These are phyloP conservation scores for Nitzschia putrida DNA, from an alignment of 108 stramenopile species.

Conservation along the genomic window DNA sequence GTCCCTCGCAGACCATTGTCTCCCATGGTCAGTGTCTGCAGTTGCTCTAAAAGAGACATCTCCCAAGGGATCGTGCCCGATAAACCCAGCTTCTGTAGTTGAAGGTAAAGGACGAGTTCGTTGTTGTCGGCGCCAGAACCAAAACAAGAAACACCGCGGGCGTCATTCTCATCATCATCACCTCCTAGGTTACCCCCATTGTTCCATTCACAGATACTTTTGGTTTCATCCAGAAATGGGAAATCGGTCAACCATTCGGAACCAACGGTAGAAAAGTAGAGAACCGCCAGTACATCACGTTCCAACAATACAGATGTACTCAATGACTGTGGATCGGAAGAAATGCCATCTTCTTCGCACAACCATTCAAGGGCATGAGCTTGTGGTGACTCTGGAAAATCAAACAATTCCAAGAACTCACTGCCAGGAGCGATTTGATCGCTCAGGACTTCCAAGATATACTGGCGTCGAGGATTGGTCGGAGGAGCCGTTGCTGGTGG, in stretches of 20 bases:
- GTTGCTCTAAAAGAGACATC: not conserved
- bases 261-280: constrained; percentile 6
- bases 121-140: no score
- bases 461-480: no score
- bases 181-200: not conserved
- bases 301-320: not conserved
- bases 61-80: constrained; percentile 17
- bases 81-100: not conserved
- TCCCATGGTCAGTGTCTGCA: constrained; percentile 26
- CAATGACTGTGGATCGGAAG: no score
- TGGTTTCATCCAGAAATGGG: not conserved
- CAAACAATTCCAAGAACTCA: no score
- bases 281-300: constrained; percentile 6
- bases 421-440: no score
- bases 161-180: no score
- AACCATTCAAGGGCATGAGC: no score
- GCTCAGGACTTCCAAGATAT: no score
- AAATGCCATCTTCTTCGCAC: no score
- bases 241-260: not conserved
- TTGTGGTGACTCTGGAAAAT: no score
- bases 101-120: not conserved
- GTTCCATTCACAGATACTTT: not conserved
- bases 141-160: no score
- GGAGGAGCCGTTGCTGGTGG: no score
- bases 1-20: constrained; percentile 1